Evolutionary conservation across 805 yeast genomes (phyloP), one percentile per base, ranked within the genome.

Genomic region (Starmerella powellii): DNA sequence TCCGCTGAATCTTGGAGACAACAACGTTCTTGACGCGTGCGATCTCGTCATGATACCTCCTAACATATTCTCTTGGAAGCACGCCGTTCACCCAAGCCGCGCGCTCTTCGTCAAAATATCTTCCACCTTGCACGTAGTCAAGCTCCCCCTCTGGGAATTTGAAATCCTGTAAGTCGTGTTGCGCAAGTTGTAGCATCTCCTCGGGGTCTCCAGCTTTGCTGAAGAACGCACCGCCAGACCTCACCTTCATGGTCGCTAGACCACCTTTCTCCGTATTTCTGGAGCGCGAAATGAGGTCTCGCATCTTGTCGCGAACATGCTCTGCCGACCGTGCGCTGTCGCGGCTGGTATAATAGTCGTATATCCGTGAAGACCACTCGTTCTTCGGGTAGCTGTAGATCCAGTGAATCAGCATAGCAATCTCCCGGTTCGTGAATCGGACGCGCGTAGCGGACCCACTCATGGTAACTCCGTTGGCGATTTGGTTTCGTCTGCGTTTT

Each of bases 371-470:
- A 1, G 44, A 18, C 52, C 52, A 48, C 35, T 43, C 48, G 18
- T 23, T 27, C 32, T 46, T 48, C 17, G 44, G 42, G 33, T 44
- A 47, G 8, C 44, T 21, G 30, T 48, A 48, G 12, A 47, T 35
- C 50, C 50, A 48, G 41, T 48, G 45, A 26, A 48, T 40, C 16
- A 48, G 48, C 47, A 48, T 43, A 6, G 52, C 52, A 21, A 48
- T 47, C 36, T 48, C 52, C 20, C 52, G 48, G 36, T 48, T 48
- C 18, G 52, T 48, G 34, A 48, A 48, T 3, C 52, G 40, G 19
- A 48, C 52, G 16, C 52, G 48, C 13, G 52, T 46, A 4, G 52
- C 52, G 17, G 52, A 48, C 6, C 52, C 52, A 31, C 52, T 48
- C 44, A 48, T 31, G 6, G 52, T 48, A 3, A 31, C 15, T 15